Evolutionary conservation across 148 eudicot species (phyloP).

Genomic region (Talinum fruticosum): DNA sequence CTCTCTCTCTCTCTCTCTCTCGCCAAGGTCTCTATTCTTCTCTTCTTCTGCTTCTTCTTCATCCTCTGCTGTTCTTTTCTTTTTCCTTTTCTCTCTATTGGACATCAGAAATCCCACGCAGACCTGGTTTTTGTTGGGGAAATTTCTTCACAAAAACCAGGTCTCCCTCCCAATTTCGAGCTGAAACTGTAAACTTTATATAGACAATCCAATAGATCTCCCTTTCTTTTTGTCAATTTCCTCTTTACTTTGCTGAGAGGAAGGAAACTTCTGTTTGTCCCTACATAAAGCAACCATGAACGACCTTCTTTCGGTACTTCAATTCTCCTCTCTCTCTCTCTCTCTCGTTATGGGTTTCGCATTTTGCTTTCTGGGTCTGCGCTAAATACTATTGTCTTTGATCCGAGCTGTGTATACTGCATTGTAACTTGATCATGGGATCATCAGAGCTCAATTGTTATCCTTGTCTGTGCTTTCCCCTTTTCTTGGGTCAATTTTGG

Average conservation of each 20-base stretch:
- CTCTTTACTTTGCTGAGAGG: neutral
- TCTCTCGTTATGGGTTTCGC: neutral
- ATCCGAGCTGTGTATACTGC: neutral
- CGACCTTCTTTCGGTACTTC: conserved; percentile 31
- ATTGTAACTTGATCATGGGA: conserved; percentile 6
- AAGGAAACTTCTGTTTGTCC: neutral
- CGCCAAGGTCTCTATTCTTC: too few species aligned
- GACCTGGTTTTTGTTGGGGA: conserved; percentile 14
- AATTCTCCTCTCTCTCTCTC: neutral
- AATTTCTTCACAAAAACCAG: conserved; percentile 5
- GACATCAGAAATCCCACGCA: neutral
- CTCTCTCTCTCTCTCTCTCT: neutral
- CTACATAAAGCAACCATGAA: conserved; percentile 22
- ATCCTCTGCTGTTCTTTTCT: too few species aligned
- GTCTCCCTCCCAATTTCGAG: neutral
- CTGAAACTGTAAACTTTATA: neutral
- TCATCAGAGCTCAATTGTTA: neutral
- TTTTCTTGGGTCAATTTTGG: neutral
- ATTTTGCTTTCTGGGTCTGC: neutral
- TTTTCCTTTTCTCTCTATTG: neutral
- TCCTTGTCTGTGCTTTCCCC: neutral
- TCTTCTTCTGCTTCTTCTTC: too few species aligned
- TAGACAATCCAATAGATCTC: neutral
- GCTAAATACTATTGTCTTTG: conserved; percentile 5
- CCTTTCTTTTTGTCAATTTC: neutral